These are phyloP conservation scores for Hymenochaete sp. DNA, from an alignment of 1,284 basidiomycete species.

Conservation along the genomic window DNA sequence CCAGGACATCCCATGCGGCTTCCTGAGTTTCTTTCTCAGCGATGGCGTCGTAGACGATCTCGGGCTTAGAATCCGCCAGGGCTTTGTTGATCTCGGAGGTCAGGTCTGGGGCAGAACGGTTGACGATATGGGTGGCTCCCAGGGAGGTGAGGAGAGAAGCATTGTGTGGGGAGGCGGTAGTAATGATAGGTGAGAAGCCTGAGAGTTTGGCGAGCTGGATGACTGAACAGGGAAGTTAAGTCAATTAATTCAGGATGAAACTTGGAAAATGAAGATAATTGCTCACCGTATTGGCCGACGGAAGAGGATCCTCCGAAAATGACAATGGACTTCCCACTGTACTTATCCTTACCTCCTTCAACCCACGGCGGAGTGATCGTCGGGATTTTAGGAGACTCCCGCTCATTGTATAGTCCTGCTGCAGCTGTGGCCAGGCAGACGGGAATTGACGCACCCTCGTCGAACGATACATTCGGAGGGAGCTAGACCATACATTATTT, in stretches of 20 bases:
- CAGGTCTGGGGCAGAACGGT: constrained; percentile 30
- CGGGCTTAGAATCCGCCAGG: constrained; percentile 24
- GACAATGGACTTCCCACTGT: constrained; percentile 25
- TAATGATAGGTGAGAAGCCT: constrained; percentile 46
- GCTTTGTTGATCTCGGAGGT: constrained; percentile 25
- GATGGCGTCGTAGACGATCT: constrained; percentile 33
- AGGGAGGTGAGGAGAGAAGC: constrained; percentile 35
- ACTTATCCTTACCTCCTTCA: constrained; percentile 22
- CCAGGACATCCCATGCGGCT: constrained; percentile 19
- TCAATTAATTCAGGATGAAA: neutral
- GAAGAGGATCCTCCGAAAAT: constrained; percentile 31
- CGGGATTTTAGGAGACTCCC: neutral
- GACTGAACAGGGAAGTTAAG: neutral
- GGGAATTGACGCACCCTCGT: constrained; percentile 32
- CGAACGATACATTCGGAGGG: constrained; percentile 26
- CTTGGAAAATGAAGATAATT: neutral
- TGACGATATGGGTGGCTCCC: constrained; percentile 47
- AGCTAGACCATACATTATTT: constrained; percentile 20
- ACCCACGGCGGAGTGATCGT: constrained; percentile 18
- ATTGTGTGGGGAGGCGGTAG: constrained; percentile 42
- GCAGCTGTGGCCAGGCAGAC: constrained; percentile 33
- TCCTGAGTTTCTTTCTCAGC: constrained; percentile 15
- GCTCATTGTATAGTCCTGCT: constrained; percentile 25
- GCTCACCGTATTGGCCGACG: constrained; percentile 31
- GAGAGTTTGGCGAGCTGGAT: constrained; percentile 43